A percentile compares a stretch with the other conserved stretches of the same genome.
Conservation (phyloP, 2,329 filamentous ascomycete species). For the Ophiostoma pallidulum region DNA sequence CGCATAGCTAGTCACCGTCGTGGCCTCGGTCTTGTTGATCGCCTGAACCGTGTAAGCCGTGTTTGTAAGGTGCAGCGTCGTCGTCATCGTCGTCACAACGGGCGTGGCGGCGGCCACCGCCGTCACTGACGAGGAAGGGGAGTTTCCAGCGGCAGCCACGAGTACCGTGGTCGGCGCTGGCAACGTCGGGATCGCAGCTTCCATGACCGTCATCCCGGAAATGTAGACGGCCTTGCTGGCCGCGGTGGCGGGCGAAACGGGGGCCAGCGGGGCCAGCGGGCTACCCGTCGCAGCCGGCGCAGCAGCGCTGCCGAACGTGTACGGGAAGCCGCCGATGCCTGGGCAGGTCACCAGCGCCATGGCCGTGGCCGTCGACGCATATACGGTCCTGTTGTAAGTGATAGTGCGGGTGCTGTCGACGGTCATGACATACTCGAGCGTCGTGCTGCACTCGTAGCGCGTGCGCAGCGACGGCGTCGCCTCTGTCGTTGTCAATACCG, state of each 20-base stretch:
- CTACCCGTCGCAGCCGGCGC: no score
- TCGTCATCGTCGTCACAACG: conserved; percentile 22
- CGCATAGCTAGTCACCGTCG: conserved; percentile 5
- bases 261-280: not conserved
- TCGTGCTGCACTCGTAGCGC: conserved; percentile 14
- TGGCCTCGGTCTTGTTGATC: conserved; percentile 3
- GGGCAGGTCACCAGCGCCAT: conserved; percentile 13
- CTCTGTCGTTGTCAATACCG: conserved; percentile 12
- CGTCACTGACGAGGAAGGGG: not conserved
- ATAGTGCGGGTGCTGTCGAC: conserved; percentile 15
- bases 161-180: conserved; percentile 1
- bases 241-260: not conserved
- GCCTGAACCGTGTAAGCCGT: conserved; percentile 14
- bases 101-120: not conserved
- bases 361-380: conserved; percentile 12
- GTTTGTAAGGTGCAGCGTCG: conserved; percentile 23
- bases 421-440: conserved; percentile 13
- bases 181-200: not conserved
- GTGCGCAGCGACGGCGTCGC: conserved; percentile 13
- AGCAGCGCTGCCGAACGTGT: conserved; percentile 17
- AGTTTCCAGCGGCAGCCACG: not conserved
- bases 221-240: not conserved
- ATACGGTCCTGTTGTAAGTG: conserved; percentile 7
- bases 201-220: not conserved
- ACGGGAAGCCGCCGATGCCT: conserved; percentile 8